phyloP scores from a whole-genome alignment of 371 early-diverging fungal species.

The Mucor irregularis region DNA sequence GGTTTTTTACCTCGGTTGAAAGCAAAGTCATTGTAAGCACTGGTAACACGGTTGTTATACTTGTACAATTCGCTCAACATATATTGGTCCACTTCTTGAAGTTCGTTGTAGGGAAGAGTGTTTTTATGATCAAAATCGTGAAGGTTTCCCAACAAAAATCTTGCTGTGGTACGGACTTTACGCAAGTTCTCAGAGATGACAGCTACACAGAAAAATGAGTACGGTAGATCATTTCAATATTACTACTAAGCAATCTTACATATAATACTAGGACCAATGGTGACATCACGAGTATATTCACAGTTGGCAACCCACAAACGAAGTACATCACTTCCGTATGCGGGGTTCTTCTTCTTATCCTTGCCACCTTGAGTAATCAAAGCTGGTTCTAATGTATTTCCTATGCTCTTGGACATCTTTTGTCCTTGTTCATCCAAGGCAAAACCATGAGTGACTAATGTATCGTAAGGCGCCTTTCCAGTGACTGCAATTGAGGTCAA shows the following conservation, averaged over 20 bases:
- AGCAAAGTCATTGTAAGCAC: constrained; percentile 62
- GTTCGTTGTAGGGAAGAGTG: constrained; percentile 54
- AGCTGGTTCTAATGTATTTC: constrained; percentile 85
- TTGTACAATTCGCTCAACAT: constrained; percentile 67
- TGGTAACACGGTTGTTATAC: constrained; percentile 58
- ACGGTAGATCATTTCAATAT: not conserved
- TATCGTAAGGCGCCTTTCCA: constrained; percentile 79
- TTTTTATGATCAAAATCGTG: constrained; percentile 58
- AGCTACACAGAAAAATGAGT: constrained; percentile 22
- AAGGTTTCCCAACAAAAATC: constrained; percentile 84
- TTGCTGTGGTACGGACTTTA: constrained; percentile 78
- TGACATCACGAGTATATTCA: constrained; percentile 80
- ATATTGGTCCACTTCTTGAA: constrained; percentile 68
- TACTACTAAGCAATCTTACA: constrained; percentile 21
- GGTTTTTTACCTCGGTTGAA: constrained; percentile 64
- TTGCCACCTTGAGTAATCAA: constrained; percentile 73
- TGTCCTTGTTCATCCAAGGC: constrained; percentile 86
- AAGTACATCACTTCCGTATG: constrained; percentile 84
- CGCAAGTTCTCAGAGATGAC: constrained; percentile 69
- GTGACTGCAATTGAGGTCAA: constrained; percentile 83
- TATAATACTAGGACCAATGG: constrained; percentile 72
- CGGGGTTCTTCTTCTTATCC: constrained; percentile 69
- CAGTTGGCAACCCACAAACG: constrained; percentile 85
- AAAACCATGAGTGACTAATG: constrained; percentile 92
- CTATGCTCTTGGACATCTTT: constrained; percentile 95